phyloP scores from a whole-genome alignment of 805 yeast genomes.

The Metschnikowia dekortorum region DNA sequence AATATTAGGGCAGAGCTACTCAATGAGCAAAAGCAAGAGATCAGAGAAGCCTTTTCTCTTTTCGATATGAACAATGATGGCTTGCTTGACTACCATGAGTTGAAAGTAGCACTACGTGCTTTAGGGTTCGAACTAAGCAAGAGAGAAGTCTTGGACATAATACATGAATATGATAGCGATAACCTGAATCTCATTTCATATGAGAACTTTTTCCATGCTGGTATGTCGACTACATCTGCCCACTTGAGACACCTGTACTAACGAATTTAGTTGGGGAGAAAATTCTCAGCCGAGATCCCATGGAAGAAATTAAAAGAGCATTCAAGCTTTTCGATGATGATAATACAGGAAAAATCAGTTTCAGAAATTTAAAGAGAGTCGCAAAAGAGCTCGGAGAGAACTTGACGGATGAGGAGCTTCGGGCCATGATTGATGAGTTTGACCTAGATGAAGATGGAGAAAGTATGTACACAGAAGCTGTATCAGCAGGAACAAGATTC shows the following conservation, averaged over 20 bases:
- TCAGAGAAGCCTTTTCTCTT: conserved; percentile 83
- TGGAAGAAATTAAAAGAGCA: conserved; percentile 88
- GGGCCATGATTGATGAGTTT: conserved; percentile 97
- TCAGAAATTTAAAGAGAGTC: conserved; percentile 79
- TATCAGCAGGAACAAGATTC: neutral
- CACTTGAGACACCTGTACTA: conserved; percentile 17
- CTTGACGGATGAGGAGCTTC: conserved; percentile 83
- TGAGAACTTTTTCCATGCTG: conserved; percentile 75
- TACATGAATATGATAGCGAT: conserved; percentile 77
- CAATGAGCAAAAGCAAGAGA: conserved; percentile 87
- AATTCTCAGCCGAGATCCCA: conserved; percentile 84
- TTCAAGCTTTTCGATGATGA: conserved; percentile 87
- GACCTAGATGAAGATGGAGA: conserved; percentile 96
- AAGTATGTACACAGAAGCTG: conserved; percentile 37
- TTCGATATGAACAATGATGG: conserved; percentile 95
- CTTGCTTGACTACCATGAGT: conserved; percentile 83
- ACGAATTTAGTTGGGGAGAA: conserved; percentile 61
- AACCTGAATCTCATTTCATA: conserved; percentile 68
- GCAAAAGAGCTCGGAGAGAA: conserved; percentile 92
- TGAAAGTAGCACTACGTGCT: conserved; percentile 91
- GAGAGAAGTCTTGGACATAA: conserved; percentile 67
- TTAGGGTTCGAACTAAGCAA: conserved; percentile 83
- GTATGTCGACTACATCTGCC: conserved; percentile 35
- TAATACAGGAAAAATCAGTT: conserved; percentile 73
- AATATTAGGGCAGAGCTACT: conserved; percentile 61